These are phyloP conservation scores for Parachaetomium inaequale DNA, from an alignment of 495 filamentous ascomycete genomes.

Conservation along the genomic window DNA sequence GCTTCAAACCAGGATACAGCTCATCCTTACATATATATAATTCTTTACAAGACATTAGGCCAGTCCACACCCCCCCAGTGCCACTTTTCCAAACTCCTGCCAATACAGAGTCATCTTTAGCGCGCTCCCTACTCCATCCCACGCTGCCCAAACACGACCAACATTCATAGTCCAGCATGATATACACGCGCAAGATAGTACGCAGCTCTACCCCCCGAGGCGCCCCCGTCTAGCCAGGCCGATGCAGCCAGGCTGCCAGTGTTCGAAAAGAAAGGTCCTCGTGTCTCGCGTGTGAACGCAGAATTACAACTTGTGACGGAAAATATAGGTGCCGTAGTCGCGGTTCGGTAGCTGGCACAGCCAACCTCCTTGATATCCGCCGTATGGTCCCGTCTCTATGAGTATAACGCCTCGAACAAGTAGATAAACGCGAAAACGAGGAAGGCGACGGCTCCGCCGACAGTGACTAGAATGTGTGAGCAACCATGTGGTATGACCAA, in stretches of 20 bases:
- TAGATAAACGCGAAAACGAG: slow-evolving; percentile 89
- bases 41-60: slow-evolving; percentile 10
- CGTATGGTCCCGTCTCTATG: slow-evolving; percentile 25
- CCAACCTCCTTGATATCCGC: slow-evolving; percentile 7
- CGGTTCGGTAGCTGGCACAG: slow-evolving; percentile 18
- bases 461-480: slow-evolving; percentile 64
- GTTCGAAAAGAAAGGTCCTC: slow-evolving; percentile 11
- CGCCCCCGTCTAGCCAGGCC: not conserved
- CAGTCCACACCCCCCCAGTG: not conserved
- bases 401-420: slow-evolving; percentile 72
- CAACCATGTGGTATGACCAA: not conserved
- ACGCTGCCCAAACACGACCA: not conserved
- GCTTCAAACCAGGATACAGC: not conserved
- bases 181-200: not conserved
- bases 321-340: not conserved
- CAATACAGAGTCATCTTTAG: not conserved
- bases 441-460: slow-evolving; percentile 92
- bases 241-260: not conserved
- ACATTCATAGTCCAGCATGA: not conserved
- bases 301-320: slow-evolving; percentile 25
- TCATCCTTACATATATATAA: not conserved
- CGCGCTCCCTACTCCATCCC: not conserved
- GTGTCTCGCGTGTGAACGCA: slow-evolving; percentile 8
- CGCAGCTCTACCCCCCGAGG: not conserved
- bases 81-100: slow-evolving; percentile 11